Conservation (phyloP, 2,329 filamentous ascomycete species). For the Xylaria sp. region DNA sequence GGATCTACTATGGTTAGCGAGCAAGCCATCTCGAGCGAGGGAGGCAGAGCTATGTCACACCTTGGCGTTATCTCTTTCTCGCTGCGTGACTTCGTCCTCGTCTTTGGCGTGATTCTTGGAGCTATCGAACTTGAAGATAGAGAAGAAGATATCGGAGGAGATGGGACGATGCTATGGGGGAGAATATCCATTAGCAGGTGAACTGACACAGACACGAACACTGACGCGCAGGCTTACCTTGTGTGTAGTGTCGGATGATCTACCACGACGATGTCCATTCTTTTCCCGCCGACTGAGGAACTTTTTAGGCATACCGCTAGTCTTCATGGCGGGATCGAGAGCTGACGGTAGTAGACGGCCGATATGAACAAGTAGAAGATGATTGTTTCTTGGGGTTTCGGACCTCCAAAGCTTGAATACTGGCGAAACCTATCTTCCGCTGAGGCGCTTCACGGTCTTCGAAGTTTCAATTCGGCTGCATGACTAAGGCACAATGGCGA, state of each 20-base stretch:
- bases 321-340: slow-evolving; percentile 59
- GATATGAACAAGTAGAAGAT: slow-evolving; percentile 15
- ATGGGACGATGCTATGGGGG: slow-evolving; percentile 60
- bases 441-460: neutral
- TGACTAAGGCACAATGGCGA: slow-evolving; percentile 18
- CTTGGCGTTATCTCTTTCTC: slow-evolving; percentile 58
- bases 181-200: slow-evolving; percentile 21
- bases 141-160: slow-evolving; percentile 68
- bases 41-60: slow-evolving; percentile 42
- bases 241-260: slow-evolving; percentile 64
- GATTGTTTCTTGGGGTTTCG: neutral
- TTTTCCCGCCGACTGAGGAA: slow-evolving; percentile 79
- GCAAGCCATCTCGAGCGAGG: slow-evolving; percentile 1
- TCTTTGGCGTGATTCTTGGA: slow-evolving; percentile 65
- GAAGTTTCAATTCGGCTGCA: slow-evolving; percentile 21
- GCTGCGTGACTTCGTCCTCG: slow-evolving; percentile 55
- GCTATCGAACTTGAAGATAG: slow-evolving; percentile 72
- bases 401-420: slow-evolving; percentile 3
- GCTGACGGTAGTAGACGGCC: slow-evolving; percentile 19
- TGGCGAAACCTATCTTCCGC: neutral
- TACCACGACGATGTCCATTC: slow-evolving; percentile 65
- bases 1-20: slow-evolving; percentile 46
- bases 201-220: neutral
- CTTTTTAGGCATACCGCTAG: slow-evolving; percentile 64
- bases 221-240: slow-evolving; percentile 56